Base-by-base conservation (phyloP, 2,329 filamentous ascomycete species). In the Aspergillus sp. region DNA sequence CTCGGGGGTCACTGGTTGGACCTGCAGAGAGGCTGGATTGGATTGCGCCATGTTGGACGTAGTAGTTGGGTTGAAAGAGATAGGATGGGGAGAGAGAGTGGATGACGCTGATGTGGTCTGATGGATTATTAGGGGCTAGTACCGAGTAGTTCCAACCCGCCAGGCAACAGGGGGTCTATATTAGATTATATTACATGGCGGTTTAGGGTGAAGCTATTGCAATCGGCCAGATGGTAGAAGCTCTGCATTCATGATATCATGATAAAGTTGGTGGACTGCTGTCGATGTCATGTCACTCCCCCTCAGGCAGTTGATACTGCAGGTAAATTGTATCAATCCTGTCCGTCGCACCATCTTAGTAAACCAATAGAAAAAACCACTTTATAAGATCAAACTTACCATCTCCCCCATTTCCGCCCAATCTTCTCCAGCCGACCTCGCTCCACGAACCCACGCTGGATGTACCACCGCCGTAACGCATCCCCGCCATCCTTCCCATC, bases 381-480 rank as follows among this genome's bases (percentile, higher is more conserved):
- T n/a, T n/a, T 29, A 6, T 29, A 10, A 29, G 25, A 29, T 7
- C 4, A 29, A 29, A 29, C 40, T 42, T 11, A 74, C 72, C 68
- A 72, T 45, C 61, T 55, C 6, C 66, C 69, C 50, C 65, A 66
- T 53, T 76, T 76, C 48, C 62, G 66, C 3, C 71, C 73, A 19
- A 74, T 67, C 4, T 64, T 64, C 41, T 70, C 64, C 53, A 76
- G 53, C 47, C 71, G 65, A 17, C 71, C 73, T 2, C 67, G 62
- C 51, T 74, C 63, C 21, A 68, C 60, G 58, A 76, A 76, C 0
- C 73, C 72, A 51, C 68, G 65, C 44, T 64, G 58, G n/a, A 65
- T 50, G 52, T 73, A 76, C 67, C 69, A 75, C 45, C 66, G 65
- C 50, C 68, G 60, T 40, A 75, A 51, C 0, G 59, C 64, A 34